Base-by-base conservation (phyloP, 257 asterid genomes). In the Buddleja alternifolia region DNA sequence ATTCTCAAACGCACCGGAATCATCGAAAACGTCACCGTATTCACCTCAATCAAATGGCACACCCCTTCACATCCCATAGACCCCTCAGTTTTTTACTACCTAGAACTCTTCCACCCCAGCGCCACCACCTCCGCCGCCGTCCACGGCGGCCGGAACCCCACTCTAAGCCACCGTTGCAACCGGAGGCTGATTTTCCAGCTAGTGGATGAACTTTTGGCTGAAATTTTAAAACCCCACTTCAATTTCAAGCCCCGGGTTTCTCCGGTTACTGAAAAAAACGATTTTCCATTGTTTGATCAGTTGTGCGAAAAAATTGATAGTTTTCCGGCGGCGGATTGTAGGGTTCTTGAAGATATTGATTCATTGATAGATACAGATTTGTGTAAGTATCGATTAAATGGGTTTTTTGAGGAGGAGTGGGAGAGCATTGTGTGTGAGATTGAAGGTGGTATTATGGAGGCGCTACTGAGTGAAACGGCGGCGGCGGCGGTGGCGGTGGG, bases 261-360 rank as follows among this genome's bases (percentile, higher is more conserved):
- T 53, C 3, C 64, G 8, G 2, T 19, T 16, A 78, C 76, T 2
- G 42, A 36, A 10, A 74, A 66, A 4, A 59, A 24, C 12, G 3
- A 53, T 8, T 36, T 57, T 7, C 47, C n/a, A 29, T 37, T 82
- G 81, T 63, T 57, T 0, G 86, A 79, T 12, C 60, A 32, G 21
- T 6, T 86, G 10, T 88, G 91, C 48, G 16, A 14, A 52, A 78
- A 57, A 45, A 78, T 85, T 11, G 75, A 50, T 23, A 54, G 65
- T 9, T 86, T 77, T 20, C 96, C 91, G 3, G 71, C 75, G 58
- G 89, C 88, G 6, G 79, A 78, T 23, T 85, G 93, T 37, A 69
- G 54, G 68, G 90, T 78, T 37, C 78, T 90, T 39, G 93, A 83
- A 67, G 96, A 85, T 46, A 83, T 90, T 5, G 90, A 87, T 54